Evolutionary conservation across 2,329 filamentous ascomycete genomes (phyloP).

Genomic region (Chaetothyriales sp.): DNA sequence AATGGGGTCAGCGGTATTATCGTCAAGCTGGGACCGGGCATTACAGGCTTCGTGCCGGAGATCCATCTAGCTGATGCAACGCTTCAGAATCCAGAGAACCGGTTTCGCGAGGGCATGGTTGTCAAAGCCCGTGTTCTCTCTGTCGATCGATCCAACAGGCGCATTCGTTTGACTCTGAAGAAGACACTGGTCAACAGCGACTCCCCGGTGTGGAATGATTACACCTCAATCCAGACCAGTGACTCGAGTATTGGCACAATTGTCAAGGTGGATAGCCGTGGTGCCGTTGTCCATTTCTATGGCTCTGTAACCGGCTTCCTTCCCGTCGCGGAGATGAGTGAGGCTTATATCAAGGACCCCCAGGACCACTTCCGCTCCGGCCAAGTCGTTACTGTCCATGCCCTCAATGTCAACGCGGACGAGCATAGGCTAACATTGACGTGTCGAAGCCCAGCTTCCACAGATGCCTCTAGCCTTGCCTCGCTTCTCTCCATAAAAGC

Average conservation of each 20-base stretch:
- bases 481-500: constrained; percentile 37
- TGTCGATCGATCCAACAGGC: constrained; percentile 56
- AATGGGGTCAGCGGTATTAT: constrained; percentile 69
- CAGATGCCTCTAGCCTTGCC: constrained; percentile 6
- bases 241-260: constrained; percentile 75
- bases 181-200: constrained; percentile 90
- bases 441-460: constrained; percentile 63
- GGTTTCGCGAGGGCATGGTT: constrained; percentile 73
- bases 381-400: constrained; percentile 80
- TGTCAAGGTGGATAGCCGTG: constrained; percentile 59
- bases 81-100: constrained; percentile 86
- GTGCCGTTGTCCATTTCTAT: constrained; percentile 88
- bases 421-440: constrained; percentile 65
- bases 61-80: constrained; percentile 77
- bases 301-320: constrained; percentile 70
- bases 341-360: constrained; percentile 83
- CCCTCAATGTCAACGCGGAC: constrained; percentile 63
- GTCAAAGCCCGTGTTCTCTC: constrained; percentile 79
- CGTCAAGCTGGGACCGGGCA: constrained; percentile 69
- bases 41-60: constrained; percentile 76
- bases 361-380: constrained; percentile 76
- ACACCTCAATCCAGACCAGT: constrained; percentile 56
- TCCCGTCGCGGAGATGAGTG: constrained; percentile 93
- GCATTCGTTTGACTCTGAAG: constrained; percentile 79
- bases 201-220: constrained; percentile 59